phyloP scores from a whole-genome alignment of 73 alveolate species.

The Breviolum minutum region DNA sequence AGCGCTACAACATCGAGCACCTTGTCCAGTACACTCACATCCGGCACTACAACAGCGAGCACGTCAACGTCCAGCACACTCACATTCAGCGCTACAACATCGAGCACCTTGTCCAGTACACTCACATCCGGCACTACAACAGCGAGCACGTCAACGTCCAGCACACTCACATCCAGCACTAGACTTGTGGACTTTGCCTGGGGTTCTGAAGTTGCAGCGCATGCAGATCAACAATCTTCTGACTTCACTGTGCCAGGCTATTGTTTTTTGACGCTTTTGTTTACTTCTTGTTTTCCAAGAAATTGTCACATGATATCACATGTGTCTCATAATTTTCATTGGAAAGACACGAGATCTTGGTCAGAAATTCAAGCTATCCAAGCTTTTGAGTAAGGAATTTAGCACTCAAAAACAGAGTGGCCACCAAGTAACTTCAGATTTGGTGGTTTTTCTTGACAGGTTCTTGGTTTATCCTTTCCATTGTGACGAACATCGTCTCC shows the following conservation, averaged over 20 bases:
- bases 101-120: background rate
- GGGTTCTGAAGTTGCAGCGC: background rate
- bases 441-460: background rate
- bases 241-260: slow-evolving; percentile 32
- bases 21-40: background rate
- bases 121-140: too few species aligned
- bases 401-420: too few species aligned
- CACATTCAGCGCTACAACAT: background rate
- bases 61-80: background rate
- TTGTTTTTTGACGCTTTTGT: background rate
- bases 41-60: background rate
- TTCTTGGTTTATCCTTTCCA: background rate
- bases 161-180: background rate
- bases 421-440: too few species aligned
- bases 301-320: too few species aligned
- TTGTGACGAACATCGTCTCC: background rate
- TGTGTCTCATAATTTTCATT: too few species aligned
- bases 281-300: too few species aligned
- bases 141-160: background rate
- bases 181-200: background rate
- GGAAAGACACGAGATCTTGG: too few species aligned
- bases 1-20: background rate
- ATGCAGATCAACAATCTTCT: background rate
- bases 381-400: background rate
- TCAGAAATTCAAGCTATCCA: background rate